phyloP scores from a whole-genome alignment of 2,329 filamentous ascomycete species.

The Geosmithia putterillii region DNA sequence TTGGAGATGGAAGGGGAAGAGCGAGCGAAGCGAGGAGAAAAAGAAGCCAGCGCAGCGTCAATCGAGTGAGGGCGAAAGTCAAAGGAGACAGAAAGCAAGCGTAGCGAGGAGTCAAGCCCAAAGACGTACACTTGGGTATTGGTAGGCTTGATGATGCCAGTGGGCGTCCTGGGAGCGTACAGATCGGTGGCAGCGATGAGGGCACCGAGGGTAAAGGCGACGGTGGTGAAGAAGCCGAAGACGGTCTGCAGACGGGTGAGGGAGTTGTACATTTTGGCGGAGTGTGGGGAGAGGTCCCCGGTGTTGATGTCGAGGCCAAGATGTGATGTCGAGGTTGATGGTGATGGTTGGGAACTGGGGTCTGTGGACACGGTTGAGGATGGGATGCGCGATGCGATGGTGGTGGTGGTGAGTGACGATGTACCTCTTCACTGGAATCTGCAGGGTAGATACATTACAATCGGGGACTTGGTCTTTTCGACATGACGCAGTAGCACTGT shows the following conservation, averaged over 20 bases:
- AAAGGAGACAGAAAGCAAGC: background rate
- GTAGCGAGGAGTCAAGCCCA: background rate
- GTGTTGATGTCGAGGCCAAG: background rate
- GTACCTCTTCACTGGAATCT: background rate
- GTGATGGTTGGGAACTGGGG: too few species aligned
- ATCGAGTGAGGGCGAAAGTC: too few species aligned
- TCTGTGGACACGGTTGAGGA: background rate
- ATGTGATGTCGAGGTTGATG: background rate
- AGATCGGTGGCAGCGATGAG: slow-evolving; percentile 75
- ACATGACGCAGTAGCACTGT: too few species aligned
- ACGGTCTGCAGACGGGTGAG: slow-evolving; percentile 79
- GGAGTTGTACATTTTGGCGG: slow-evolving; percentile 67
- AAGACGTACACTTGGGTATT: slow-evolving; percentile 72
- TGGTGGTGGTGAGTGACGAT: background rate
- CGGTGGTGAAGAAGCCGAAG: slow-evolving; percentile 97
- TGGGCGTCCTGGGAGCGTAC: slow-evolving; percentile 55
- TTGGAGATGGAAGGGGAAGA: too few species aligned
- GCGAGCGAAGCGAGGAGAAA: too few species aligned
- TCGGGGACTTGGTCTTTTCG: too few species aligned
- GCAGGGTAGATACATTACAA: background rate
- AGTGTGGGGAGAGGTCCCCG: background rate
- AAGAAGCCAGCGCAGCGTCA: too few species aligned
- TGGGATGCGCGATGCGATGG: background rate
- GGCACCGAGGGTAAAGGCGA: slow-evolving; percentile 68
- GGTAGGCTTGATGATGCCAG: slow-evolving; percentile 49